Base-by-base conservation (phyloP, 2,329 filamentous ascomycete species). In the Talaromyces sp. region DNA sequence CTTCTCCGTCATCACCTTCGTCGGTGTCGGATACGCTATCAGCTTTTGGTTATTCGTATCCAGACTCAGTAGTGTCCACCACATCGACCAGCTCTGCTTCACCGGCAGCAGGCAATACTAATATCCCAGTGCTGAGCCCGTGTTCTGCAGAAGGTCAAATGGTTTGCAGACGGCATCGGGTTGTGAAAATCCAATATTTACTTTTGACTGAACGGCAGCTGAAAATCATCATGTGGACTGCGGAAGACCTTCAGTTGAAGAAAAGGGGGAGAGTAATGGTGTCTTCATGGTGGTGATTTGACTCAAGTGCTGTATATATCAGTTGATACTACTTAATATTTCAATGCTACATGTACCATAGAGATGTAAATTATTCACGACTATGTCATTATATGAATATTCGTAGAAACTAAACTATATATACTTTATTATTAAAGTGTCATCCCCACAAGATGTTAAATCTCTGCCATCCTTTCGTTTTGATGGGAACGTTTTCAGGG, bases 391-490 rank as follows among this genome's bases (percentile, higher is more conserved):
- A n/a, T 3, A 17, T n/a, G 17, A n/a, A 38, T 38, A 6, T n/a
- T 8, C 2, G 7, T 38, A 38, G 35, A n/a, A 38, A n/a, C 7
- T 2, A 38, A 38, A 38, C 13, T n/a, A 5, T 38, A 38, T 38
- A 35, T 35, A 35, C 32, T 17, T 17, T 17, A n/a, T n/a, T n/a
- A n/a, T n/a, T n/a, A n/a, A n/a, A n/a, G n/a, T n/a, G n/a, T 52
- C 27, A 52, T 6, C 49, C 49, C 74, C 74, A 76, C 1, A 77
- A 54, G 27, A 76, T 70, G 62, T 75, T 76, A 10, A 75, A 62
- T 56, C 65, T 67, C 26, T 65, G 59, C 65, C 68, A 69, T 19
- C 69, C 66, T 8, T 19, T 69, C 24, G 62, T 64, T 50, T 60
- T 61, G n/a, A 73, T 65, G 2, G 70, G 67, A 4, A 68, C 61